Conservation (phyloP, 352 stramenopile genomes). For the Pythium dissotocum region DNA sequence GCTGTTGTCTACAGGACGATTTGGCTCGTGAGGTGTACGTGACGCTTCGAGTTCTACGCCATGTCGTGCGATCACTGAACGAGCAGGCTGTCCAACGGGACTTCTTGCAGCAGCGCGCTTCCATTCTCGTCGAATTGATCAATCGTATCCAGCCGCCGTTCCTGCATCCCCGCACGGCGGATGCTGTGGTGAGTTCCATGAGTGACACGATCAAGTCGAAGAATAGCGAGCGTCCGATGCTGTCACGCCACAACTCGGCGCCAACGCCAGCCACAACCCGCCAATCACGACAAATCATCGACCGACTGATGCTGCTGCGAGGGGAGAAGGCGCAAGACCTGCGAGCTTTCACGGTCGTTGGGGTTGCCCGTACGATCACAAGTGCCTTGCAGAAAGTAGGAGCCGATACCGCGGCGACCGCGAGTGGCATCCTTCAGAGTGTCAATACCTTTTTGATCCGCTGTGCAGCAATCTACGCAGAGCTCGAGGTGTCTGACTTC, state of each 20-base stretch:
- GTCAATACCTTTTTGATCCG: constrained; percentile 67
- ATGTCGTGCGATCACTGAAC: constrained; percentile 59
- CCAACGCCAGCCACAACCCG: constrained; percentile 11
- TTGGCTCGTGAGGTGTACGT: constrained; percentile 76
- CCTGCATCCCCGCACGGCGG: constrained; percentile 55
- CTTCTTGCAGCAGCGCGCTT: constrained; percentile 45
- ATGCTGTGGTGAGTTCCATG: constrained; percentile 54
- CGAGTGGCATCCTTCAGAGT: constrained; percentile 39
- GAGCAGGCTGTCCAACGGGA: constrained; percentile 49
- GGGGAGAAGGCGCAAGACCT: constrained; percentile 46
- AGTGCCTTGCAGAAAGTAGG: constrained; percentile 65
- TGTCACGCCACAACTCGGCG: constrained; percentile 17
- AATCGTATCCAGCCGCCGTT: constrained; percentile 63
- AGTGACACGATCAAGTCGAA: constrained; percentile 14
- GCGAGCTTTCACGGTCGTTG: constrained; percentile 66
- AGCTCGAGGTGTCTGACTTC: constrained; percentile 78
- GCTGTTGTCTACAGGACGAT: constrained; percentile 42
- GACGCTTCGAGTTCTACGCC: constrained; percentile 56
- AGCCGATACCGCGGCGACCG: constrained; percentile 39
- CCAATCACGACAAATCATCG: constrained; percentile 31
- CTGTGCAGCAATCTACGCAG: constrained; percentile 68
- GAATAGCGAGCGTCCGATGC: constrained; percentile 7
- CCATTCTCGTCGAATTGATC: constrained; percentile 53
- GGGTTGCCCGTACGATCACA: constrained; percentile 61
- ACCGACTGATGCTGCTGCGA: constrained; percentile 50